Evolutionary conservation across 192 early-diverging fungal genomes (phyloP).

Genomic region (Phlyctochytrium bullatum): DNA sequence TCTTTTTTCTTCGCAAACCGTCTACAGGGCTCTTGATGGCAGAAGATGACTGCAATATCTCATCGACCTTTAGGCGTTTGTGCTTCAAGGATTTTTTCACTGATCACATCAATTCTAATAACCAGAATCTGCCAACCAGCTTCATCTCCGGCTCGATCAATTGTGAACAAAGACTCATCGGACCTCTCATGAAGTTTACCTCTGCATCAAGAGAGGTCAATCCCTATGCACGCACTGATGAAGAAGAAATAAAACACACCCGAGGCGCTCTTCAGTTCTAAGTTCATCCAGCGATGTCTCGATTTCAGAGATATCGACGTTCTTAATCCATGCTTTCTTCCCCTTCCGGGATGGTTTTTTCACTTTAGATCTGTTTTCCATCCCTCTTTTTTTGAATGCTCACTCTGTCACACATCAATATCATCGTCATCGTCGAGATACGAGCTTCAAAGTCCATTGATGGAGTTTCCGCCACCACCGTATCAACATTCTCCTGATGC

Average conservation of each 20-base stretch:
- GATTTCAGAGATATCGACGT: conserved; percentile 78
- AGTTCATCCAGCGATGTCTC: conserved; percentile 68
- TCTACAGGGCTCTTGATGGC: conserved; percentile 42
- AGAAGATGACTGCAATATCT: conserved; percentile 76
- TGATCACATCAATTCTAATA: too few species aligned
- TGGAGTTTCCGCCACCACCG: too few species aligned
- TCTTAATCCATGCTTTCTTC: conserved; percentile 91
- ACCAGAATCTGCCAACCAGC: too few species aligned
- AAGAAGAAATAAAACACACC: too few species aligned
- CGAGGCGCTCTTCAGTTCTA: conserved; percentile 69
- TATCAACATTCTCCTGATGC: too few species aligned
- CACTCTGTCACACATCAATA: too few species aligned
- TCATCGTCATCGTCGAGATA: too few species aligned
- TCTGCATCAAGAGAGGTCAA: too few species aligned
- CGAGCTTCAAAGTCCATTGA: too few species aligned
- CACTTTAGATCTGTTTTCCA: too few species aligned
- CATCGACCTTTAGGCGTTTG: conserved; percentile 69
- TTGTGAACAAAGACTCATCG: conserved; percentile 62
- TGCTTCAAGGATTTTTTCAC: conserved; percentile 11
- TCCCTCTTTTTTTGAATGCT: too few species aligned
- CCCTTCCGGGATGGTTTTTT: conserved; percentile 80
- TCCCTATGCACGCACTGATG: too few species aligned
- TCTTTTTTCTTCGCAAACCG: conserved; percentile 6
- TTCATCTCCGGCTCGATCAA: conserved; percentile 70
- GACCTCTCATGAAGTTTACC: conserved; percentile 19